Percentiles rank a stretch among this genome's conserved stretches.
Evolutionary conservation across 345 rosid genomes (phyloP).

Genomic region (Arabidopsis suecica): DNA sequence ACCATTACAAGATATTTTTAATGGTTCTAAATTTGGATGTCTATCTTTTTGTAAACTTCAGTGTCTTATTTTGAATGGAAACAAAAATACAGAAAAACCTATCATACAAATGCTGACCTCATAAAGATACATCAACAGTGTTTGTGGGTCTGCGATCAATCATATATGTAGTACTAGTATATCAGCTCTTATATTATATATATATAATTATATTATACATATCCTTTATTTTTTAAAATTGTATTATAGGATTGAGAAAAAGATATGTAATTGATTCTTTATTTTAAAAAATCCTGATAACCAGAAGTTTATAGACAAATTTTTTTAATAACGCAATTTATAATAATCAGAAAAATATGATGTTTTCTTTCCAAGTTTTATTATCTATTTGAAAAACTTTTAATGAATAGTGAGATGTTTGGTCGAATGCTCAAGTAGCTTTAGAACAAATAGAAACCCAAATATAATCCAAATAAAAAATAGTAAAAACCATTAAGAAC

Average conservation of each 20-base stretch:
- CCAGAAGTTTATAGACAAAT: background rate
- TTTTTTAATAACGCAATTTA: background rate
- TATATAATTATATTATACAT: background rate
- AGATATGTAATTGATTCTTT: background rate
- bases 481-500: background rate
- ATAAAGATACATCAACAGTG: conserved; percentile 35
- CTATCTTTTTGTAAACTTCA: conserved; percentile 10
- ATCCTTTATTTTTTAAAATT: no score
- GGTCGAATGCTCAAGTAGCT: background rate
- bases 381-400: background rate
- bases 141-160: conserved; percentile 39
- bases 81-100: conserved; percentile 16
- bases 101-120: conserved; percentile 31
- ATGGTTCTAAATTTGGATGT: conserved; percentile 19
- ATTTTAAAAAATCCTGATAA: background rate
- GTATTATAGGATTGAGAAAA: no score
- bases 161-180: conserved; percentile 26
- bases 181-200: conserved; percentile 14
- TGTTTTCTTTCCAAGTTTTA: background rate
- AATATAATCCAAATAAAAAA: background rate
- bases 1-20: background rate
- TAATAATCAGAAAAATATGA: background rate
- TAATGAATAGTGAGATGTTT: background rate
- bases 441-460: background rate
- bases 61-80: conserved; percentile 26